Percentiles rank a stretch among this genome's conserved stretches.
Conservation (phyloP, 495 filamentous ascomycete species). For the Penicillium coprophilum region DNA sequence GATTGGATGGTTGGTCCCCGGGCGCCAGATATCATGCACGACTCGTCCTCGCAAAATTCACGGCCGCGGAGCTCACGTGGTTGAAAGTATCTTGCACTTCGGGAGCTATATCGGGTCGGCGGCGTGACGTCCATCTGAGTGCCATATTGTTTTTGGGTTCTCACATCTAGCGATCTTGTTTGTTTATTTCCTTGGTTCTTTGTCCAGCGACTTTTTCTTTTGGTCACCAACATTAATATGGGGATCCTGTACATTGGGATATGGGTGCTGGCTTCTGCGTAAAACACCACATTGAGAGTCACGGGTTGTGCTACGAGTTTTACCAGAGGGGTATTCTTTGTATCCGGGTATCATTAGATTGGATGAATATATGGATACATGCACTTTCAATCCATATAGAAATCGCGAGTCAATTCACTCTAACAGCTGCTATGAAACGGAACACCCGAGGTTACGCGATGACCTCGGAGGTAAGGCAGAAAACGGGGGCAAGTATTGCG, state of each 20-base stretch:
- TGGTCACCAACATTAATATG: constrained; percentile 17
- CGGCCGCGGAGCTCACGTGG: constrained; percentile 38
- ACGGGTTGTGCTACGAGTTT: background rate
- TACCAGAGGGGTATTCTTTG: background rate
- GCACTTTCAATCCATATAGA: background rate
- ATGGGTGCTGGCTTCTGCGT: background rate
- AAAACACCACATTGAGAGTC: background rate
- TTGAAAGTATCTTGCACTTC: too few species aligned
- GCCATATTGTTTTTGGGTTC: background rate
- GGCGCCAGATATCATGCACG: constrained; percentile 49
- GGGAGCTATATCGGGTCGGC: constrained; percentile 16
- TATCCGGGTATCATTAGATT: constrained; percentile 1
- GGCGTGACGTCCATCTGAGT: constrained; percentile 21
- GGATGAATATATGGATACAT: constrained; percentile 17
- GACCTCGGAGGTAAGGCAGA: background rate
- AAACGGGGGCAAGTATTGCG: background rate
- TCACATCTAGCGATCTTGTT: constrained; percentile 22
- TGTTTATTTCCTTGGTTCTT: constrained; percentile 1
- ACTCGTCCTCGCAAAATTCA: constrained; percentile 44
- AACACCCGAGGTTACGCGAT: background rate
- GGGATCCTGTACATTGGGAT: constrained; percentile 1
- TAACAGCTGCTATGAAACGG: background rate
- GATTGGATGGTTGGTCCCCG: constrained; percentile 87
- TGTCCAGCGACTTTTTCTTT: constrained; percentile 14
- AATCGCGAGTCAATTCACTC: background rate